Percentiles rank a stretch among this genome's conserved stretches.
Conservation (phyloP, 148 eudicot species). For the Rhododendron vialii region DNA sequence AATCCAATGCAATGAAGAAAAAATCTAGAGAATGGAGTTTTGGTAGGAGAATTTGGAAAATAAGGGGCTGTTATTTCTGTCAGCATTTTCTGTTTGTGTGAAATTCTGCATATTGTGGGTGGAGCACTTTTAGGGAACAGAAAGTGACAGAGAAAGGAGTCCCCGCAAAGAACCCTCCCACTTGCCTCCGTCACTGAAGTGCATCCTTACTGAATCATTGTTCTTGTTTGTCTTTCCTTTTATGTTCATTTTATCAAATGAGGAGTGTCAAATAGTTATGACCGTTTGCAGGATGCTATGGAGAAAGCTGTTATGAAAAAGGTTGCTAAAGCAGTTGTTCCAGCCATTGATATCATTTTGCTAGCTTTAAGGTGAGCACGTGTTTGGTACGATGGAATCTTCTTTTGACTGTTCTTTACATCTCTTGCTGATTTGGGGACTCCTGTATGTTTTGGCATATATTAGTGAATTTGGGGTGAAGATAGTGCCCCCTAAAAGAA, state of each 20-base stretch:
- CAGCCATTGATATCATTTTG: constrained; percentile 96
- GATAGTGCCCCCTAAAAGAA: constrained; percentile 88
- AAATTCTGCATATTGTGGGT: too few species aligned
- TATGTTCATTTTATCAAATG: not conserved
- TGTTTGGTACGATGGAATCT: not conserved
- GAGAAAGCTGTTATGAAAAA: constrained; percentile 90
- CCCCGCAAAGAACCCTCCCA: too few species aligned
- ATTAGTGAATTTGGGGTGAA: constrained; percentile 93
- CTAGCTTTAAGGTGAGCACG: constrained; percentile 69
- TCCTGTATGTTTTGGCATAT: constrained; percentile 1
- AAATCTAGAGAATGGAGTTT: too few species aligned
- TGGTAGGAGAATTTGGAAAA: too few species aligned
- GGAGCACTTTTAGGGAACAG: too few species aligned
- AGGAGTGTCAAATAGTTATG: not conserved
- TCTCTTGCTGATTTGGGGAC: not conserved
- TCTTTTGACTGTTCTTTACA: not conserved
- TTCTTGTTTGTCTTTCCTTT: not conserved
- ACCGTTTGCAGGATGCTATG: constrained; percentile 73
- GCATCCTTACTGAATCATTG: too few species aligned
- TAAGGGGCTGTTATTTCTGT: too few species aligned
- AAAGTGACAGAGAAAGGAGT: too few species aligned
- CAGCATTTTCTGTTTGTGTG: too few species aligned
- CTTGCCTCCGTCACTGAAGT: too few species aligned
- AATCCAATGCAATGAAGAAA: too few species aligned
- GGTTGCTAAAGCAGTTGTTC: constrained; percentile 95